Base-by-base conservation (phyloP, 345 rosid genomes). In the Populus davidiana region DNA sequence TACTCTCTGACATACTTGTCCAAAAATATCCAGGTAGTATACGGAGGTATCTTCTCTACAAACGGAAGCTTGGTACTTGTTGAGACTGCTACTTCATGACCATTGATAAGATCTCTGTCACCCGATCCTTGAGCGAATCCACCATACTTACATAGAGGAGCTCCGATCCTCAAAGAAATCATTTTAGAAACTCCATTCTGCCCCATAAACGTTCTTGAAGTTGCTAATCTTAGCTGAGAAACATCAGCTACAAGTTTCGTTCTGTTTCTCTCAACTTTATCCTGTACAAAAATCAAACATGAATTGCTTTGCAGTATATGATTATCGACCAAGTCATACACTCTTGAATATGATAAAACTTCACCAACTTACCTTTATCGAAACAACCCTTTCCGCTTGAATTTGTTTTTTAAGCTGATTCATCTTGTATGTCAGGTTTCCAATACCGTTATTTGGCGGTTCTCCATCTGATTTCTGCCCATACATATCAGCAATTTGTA, bases 11-110 rank as follows among this genome's bases (percentile, higher is more conserved):
- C 86, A 71, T 89, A 89, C 99, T 90, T 96, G 83, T 93, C 97
- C 94, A 96, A 84, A 84, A 93, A 96, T 49, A 96, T 91, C 99
- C 99, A 96, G 52, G 96, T 88, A 44, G 99, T 93, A 83, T 96
- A 96, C 8, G 94, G 92, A 6, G 99, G 98, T 80, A 93, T 87
- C 83, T 83, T 93, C 88, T 93, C 97, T 39, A 86, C 65, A 77
- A 23, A 73, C 0, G 93, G 93, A 80, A 96, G 94, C 83, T 88
- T 86, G 73, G 75, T 73, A 83, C 78, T 89, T 20, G 84, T 76
- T 13, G 85, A 73, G 71, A 72, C 75, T 62, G 80, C 74, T 86
- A 87, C 88, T 82, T 96, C 97, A 67, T 92, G 92, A 84, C 85
- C 71, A 75, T 76, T 84, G 79, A 85, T 69, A 81, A 86, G 83